A percentile compares a stretch with the other conserved stretches of the same genome.
Evolutionary conservation across 306 rosid species (phyloP).

Genomic region (Glycine soja): DNA sequence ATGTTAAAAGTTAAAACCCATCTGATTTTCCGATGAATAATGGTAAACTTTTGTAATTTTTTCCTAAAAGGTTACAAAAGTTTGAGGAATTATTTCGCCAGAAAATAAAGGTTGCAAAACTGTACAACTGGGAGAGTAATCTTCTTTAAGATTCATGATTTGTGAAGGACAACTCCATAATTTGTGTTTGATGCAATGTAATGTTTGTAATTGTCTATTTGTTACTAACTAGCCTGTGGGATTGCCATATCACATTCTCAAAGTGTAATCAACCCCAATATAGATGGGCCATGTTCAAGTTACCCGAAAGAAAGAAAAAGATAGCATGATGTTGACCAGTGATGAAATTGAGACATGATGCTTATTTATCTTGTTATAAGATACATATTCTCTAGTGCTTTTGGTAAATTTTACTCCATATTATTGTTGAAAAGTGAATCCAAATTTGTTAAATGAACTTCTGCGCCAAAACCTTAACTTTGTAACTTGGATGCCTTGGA

Average conservation of each 20-base stretch:
- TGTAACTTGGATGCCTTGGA: conserved; percentile 15
- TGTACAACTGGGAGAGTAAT: too few species aligned
- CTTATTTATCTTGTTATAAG: not conserved
- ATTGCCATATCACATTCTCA: not conserved
- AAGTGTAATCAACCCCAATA: not conserved
- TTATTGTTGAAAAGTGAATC: not conserved
- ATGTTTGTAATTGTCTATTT: not conserved
- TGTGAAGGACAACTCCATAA: too few species aligned
- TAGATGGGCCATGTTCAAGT: not conserved
- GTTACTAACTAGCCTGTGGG: not conserved
- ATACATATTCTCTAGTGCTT: not conserved
- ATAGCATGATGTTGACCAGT: not conserved
- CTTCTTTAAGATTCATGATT: too few species aligned
- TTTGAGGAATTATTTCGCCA: not conserved
- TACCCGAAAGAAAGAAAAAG: not conserved
- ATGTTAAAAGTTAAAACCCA: not conserved
- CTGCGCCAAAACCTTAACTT: not conserved
- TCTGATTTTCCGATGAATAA: not conserved
- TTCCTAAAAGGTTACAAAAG: not conserved
- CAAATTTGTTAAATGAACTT: not conserved
- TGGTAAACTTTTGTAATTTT: not conserved
- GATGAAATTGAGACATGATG: not conserved
- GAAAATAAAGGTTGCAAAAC: too few species aligned
- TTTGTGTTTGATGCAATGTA: not conserved
- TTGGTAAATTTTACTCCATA: not conserved